Base-by-base conservation (phyloP, 345 rosid genomes). In the Murraya paniculata region DNA sequence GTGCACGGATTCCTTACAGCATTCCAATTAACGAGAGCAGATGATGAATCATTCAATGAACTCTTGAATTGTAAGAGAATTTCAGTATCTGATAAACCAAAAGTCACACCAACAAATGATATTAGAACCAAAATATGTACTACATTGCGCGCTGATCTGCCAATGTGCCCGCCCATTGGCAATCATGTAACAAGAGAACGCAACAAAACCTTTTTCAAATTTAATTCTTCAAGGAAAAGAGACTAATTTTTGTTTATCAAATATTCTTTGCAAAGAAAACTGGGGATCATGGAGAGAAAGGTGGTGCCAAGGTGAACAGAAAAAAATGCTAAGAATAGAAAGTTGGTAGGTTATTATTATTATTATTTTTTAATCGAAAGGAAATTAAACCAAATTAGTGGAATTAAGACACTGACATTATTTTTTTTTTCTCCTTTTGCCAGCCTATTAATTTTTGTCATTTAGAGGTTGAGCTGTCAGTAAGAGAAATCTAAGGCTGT, bases 81-180 rank as follows among this genome's bases (percentile, higher is more conserved):
- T 50, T 89, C 89, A 18, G 62, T 61, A 38, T 89, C 87, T 30
- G 72, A n/a, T 33, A 50, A 75, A 22, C 59, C 81, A 31, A 72
- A 74, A 33, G 88, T 71, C 72, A 65, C 55, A 7, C 70, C 81
- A 22, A 55, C 55, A 64, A 36, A 70, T 4, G 82, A 75, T 38
- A 84, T 71, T 25, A 81, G 22, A 60, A 75, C 53, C 31, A 88
- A 30, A 19, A 53, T 14, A 45, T 45, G 50, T 45, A 11, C n/a
- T 68, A 81, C 50, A 38, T 61, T 79, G 85, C 86, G 79, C 82
- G 81, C 88, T 84, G 78, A 82, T 84, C 65, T 82, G 64, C 74
- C 85, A 38, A 72, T 82, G 85, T 50, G 76, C 86, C 79, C 84
- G 82, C 87, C 81, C 86, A 83, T 88, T 79, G 82, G 80, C 82